Conservation (phyloP, 1,284 basidiomycete genomes). For the Exobasidium rhododendri region DNA sequence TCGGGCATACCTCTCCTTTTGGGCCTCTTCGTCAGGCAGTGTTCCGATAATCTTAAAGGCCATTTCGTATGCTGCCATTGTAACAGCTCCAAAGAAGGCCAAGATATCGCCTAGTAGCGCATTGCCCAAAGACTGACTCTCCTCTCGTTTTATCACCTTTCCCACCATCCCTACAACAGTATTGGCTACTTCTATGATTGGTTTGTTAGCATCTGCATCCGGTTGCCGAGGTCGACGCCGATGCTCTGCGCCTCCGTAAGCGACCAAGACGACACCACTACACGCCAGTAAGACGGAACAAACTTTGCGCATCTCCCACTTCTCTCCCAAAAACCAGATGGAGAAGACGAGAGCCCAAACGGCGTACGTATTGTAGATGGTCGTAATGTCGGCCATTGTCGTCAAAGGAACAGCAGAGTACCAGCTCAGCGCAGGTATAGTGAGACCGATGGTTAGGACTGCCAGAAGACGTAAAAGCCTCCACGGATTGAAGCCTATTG, state of each 20-base stretch:
- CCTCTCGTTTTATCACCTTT: background rate
- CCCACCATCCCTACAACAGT: background rate
- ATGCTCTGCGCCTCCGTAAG: slow-evolving; percentile 47
- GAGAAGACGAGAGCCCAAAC: slow-evolving; percentile 53
- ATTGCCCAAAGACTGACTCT: slow-evolving; percentile 13
- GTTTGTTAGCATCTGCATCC: slow-evolving; percentile 9
- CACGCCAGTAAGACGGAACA: slow-evolving; percentile 45
- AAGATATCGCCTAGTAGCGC: slow-evolving; percentile 43
- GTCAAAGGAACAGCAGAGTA: slow-evolving; percentile 52
- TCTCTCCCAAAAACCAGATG: slow-evolving; percentile 50
- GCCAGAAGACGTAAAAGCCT: slow-evolving; percentile 28
- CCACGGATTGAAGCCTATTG: slow-evolving; percentile 13
- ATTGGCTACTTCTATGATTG: background rate
- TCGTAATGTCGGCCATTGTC: slow-evolving; percentile 52
- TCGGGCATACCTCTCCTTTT: slow-evolving; percentile 14
- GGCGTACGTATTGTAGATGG: slow-evolving; percentile 54
- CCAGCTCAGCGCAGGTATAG: slow-evolving; percentile 51
- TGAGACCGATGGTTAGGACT: slow-evolving; percentile 46
- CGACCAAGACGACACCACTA: slow-evolving; percentile 45
- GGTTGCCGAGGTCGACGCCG: slow-evolving; percentile 28
- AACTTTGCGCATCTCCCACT: slow-evolving; percentile 46
- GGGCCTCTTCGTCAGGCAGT: slow-evolving; percentile 36
- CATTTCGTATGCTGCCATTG: slow-evolving; percentile 53
- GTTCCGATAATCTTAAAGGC: slow-evolving; percentile 48
- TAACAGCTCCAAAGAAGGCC: slow-evolving; percentile 47